Percentiles rank a stretch among this genome's conserved stretches.
phyloP scores from a whole-genome alignment of 805 yeast genomes.

The Debaryomyces hansenii region DNA sequence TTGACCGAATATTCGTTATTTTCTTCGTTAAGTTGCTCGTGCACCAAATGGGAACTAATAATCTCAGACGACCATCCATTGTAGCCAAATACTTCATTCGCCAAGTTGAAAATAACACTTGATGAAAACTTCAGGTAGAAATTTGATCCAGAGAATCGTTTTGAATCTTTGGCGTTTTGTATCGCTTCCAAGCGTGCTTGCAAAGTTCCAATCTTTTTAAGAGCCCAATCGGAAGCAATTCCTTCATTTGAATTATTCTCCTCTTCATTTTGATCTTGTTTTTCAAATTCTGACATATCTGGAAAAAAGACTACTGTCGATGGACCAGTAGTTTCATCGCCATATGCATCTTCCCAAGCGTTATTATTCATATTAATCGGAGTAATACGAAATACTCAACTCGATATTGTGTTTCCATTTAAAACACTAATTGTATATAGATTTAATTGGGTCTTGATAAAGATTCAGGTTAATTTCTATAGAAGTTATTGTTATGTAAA shows the following conservation, averaged over 20 bases:
- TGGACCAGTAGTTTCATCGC: neutral
- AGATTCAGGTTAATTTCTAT: too few relatives aligned
- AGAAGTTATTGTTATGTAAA: too few relatives aligned
- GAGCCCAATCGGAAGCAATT: slow-evolving; percentile 46
- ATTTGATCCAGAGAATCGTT: slow-evolving; percentile 5
- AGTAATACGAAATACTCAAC: neutral
- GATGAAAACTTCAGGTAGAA: slow-evolving; percentile 7
- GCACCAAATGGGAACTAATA: slow-evolving; percentile 17
- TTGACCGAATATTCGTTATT: slow-evolving; percentile 19
- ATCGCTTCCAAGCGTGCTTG: slow-evolving; percentile 46
- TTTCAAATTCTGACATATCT: slow-evolving; percentile 18
- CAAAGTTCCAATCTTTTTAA: slow-evolving; percentile 45
- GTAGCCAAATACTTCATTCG: slow-evolving; percentile 55
- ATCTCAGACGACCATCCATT: slow-evolving; percentile 58
- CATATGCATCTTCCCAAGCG: neutral
- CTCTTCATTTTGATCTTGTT: slow-evolving; percentile 6
- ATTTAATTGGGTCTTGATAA: too few relatives aligned
- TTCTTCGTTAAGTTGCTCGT: slow-evolving; percentile 21
- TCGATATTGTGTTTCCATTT: neutral
- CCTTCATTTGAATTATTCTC: slow-evolving; percentile 10
- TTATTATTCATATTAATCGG: neutral
- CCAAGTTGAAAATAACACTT: slow-evolving; percentile 35
- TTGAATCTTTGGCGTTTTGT: slow-evolving; percentile 17
- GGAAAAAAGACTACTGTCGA: slow-evolving; percentile 22
- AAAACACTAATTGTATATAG: too few relatives aligned